Evolutionary conservation across 2,329 filamentous ascomycete genomes (phyloP), one percentile per base, ranked within the genome.

Genomic region (Chaetomiaceae sp.): DNA sequence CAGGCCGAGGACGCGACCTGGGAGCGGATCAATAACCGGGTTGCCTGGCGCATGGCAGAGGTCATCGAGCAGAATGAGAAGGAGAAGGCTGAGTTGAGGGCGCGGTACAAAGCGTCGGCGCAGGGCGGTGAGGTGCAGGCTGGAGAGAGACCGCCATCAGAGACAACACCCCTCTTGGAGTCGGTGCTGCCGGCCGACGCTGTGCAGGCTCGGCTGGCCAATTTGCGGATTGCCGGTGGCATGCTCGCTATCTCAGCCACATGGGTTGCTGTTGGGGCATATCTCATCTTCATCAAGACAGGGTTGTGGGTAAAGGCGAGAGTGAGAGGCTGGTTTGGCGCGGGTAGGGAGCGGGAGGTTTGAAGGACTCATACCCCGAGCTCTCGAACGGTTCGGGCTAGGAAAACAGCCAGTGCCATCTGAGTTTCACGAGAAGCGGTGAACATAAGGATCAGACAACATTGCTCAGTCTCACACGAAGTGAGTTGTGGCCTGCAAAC

Each of bases 1-100:
- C 33, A 45, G 17, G 48, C 48, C 3, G 48, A 51, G 48, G 27
- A 45, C 33, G 48, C 40, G n/a, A 51, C 48, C 6, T 51, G 48
- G 48, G 48, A 51, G 8, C 22, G 48, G 17, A 45, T 51, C 17
- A 45, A 45, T 5, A 45, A 45, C n/a, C 31, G 17, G 17, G 48
- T 51, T 17, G 48, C 40, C 7, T 45, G 48, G 48, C 22, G 48
- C 22, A 51, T 51, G 48, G 48, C 19, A 6, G 48, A 51, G 15
- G 29, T 23, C 1, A 51, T 51, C 25, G 40, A 23, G 2, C 20
- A 38, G 23, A 29, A 17, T 17, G 27, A 20, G 9, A 17, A 6
- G 42, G 48, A 29, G 19, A 38, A 17, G 23, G 34, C 20, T 6
- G 40, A 31, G 25, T 3, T 44, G 23, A 25, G 7, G 6, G 40